phyloP scores from a whole-genome alignment of 352 stramenopile species.

The Phytophthora macrochlamydospora region DNA sequence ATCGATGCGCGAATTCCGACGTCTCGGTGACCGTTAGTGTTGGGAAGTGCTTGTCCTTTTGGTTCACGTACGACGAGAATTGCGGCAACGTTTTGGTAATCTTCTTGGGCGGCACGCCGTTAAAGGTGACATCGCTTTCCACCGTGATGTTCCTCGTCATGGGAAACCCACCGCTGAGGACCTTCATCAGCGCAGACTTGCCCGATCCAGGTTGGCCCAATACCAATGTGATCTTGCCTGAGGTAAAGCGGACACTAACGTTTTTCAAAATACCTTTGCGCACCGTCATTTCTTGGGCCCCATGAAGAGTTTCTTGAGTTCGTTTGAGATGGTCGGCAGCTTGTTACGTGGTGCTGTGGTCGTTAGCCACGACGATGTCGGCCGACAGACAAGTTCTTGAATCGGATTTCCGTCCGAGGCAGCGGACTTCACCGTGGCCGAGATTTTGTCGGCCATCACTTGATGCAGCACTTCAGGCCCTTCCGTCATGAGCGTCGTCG shows the following conservation, averaged over 20 bases:
- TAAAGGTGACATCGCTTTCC: conserved; percentile 44
- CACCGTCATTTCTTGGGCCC: conserved; percentile 31
- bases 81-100: conserved; percentile 44
- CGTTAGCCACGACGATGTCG: conserved; percentile 22
- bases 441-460: no score
- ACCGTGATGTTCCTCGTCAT: conserved; percentile 42
- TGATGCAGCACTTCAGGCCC: no score
- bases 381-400: conserved; percentile 51
- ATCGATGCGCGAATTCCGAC: conserved; percentile 49
- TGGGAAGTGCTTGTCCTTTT: conserved; percentile 55
- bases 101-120: conserved; percentile 32
- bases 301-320: conserved; percentile 34
- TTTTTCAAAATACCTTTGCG: conserved; percentile 45
- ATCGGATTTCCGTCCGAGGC: conserved; percentile 54
- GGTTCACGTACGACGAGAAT: conserved; percentile 51
- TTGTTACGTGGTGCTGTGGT: conserved; percentile 12
- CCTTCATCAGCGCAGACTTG: conserved; percentile 51
- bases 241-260: conserved; percentile 35
- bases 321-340: conserved; percentile 28
- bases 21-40: conserved; percentile 61
- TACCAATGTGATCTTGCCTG: conserved; percentile 45
- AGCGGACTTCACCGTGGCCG: conserved; percentile 2
- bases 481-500: no score
- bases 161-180: conserved; percentile 44
- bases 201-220: conserved; percentile 39